These are phyloP conservation scores for Candida freyschussii DNA, from an alignment of 1,139 yeast species.

Conservation along the genomic window DNA sequence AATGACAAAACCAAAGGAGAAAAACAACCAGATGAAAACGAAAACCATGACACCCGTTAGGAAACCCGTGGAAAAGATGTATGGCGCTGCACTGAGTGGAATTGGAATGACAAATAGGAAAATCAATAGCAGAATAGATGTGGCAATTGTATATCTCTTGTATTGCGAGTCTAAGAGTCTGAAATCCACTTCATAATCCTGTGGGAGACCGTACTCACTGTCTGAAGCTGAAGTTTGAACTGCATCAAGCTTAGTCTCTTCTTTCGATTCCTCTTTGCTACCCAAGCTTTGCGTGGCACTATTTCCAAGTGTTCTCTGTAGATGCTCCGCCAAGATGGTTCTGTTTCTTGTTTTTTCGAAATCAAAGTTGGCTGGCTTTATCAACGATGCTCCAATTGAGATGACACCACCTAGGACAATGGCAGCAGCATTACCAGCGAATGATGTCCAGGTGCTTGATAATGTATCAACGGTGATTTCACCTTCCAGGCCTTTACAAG, in stretches of 20 bases:
- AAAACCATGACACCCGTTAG: constrained; percentile 27
- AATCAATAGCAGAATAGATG: constrained; percentile 13
- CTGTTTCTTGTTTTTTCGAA: constrained; percentile 33
- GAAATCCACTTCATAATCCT: constrained; percentile 10
- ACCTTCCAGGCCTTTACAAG: constrained; percentile 28
- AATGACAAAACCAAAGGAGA: constrained; percentile 27
- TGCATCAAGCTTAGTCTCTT: neutral
- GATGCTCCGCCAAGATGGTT: constrained; percentile 27
- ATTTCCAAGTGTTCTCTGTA: constrained; percentile 8
- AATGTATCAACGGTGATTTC: constrained; percentile 25
- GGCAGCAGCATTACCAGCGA: constrained; percentile 28
- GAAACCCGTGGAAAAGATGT: constrained; percentile 27
- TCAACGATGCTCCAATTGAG: constrained; percentile 28
- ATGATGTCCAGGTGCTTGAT: constrained; percentile 26
- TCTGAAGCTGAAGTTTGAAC: constrained; percentile 4
- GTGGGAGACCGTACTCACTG: constrained; percentile 9
- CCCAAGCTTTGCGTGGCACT: constrained; percentile 6
- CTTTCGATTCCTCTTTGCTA: constrained; percentile 9
- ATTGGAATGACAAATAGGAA: constrained; percentile 27
- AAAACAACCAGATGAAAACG: constrained; percentile 30
- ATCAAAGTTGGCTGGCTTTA: constrained; percentile 37
- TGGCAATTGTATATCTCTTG: constrained; percentile 16
- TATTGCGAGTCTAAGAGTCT: constrained; percentile 14
- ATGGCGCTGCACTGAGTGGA: constrained; percentile 29
- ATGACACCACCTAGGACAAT: constrained; percentile 31